phyloP scores from a whole-genome alignment of 1,284 basidiomycete species.

The Cystobasidiaceae sp. region DNA sequence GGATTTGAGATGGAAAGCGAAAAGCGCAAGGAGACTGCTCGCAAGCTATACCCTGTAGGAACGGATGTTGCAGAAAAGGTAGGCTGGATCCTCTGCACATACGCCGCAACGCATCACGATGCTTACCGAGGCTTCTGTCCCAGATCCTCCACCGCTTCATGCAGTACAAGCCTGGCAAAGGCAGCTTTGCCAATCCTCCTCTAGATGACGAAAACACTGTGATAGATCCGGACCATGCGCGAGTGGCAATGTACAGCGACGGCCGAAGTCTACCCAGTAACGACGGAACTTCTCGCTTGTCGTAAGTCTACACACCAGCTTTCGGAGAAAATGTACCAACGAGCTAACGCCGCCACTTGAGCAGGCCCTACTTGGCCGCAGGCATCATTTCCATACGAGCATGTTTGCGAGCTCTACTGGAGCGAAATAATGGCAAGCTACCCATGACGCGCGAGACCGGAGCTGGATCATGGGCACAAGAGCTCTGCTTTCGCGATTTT shows the following conservation, averaged over 20 bases:
- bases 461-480: conserved; percentile 77
- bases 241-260: conserved; percentile 62
- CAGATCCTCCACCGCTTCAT: conserved; percentile 73
- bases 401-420: conserved; percentile 65
- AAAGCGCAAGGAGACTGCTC: conserved; percentile 54
- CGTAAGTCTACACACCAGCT: too few species aligned
- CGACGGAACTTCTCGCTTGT: conserved; percentile 72
- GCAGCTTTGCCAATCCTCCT: conserved; percentile 61
- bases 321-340: too few species aligned
- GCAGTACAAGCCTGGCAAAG: conserved; percentile 58
- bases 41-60: conserved; percentile 70
- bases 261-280: conserved; percentile 65
- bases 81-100: too few species aligned
- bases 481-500: conserved; percentile 81
- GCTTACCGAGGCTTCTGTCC: too few species aligned
- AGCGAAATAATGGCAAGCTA: conserved; percentile 50
- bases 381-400: conserved; percentile 75
- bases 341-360: too few species aligned
- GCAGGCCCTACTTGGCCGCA: conserved; percentile 78
- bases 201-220: conserved; percentile 54
- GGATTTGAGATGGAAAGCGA: conserved; percentile 62
- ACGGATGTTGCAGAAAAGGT: conserved; percentile 63
- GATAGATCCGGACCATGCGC: conserved; percentile 55
- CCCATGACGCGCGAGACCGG: conserved; percentile 62
- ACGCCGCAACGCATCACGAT: too few species aligned